Evolutionary conservation across 192 early-diverging fungal genomes (phyloP), one percentile per base, ranked within the genome.

Genomic region (Spizellomyces punctatus): DNA sequence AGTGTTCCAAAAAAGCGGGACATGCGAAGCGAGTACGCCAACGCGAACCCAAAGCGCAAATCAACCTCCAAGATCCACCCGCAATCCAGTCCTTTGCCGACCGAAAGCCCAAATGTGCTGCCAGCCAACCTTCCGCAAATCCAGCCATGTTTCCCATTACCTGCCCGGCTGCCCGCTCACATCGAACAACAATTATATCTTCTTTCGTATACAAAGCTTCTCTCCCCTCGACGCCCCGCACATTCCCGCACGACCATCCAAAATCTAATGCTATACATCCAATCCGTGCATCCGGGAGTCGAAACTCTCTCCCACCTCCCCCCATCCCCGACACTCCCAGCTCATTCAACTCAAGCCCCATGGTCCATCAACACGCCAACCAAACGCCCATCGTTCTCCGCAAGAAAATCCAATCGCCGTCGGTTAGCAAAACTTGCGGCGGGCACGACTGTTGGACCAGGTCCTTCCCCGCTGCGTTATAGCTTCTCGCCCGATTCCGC

Each of bases 241-340:
- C 44, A 52, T 8, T 42, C 68, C 8, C 68, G 68, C 43, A 70
- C 58, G 58, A 48, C 58, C 10, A 59, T 70, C 42, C 55, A 52
- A 14, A 70, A 70, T 46, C 45, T 70, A 46, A 70, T 70, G 68
- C 58, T 46, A 4, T 62, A 70, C 47, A 70, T 70, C 5, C 68
- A 70, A 62, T 27, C 21, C 58, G 42, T 70, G 12, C 68, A 70
- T 16, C 68, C 68, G 12, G 68, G 68, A 41, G 68, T 70, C 58
- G 58, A 59, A 62, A 6, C 19, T 12, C 68, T 70, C 1, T 59
- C 57, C 14, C 42, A 61, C 8, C 58, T 62, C 7, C n/a, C 41
- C 14, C 50, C 50, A n/a, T 54, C 50, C 50, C 50, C 50, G 12
- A 54, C 50, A n/a, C 12, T 19, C 17, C 12, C 50, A n/a, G 17